Evolutionary conservation across 345 rosid genomes (phyloP).

Genomic region (Murraya paniculata): DNA sequence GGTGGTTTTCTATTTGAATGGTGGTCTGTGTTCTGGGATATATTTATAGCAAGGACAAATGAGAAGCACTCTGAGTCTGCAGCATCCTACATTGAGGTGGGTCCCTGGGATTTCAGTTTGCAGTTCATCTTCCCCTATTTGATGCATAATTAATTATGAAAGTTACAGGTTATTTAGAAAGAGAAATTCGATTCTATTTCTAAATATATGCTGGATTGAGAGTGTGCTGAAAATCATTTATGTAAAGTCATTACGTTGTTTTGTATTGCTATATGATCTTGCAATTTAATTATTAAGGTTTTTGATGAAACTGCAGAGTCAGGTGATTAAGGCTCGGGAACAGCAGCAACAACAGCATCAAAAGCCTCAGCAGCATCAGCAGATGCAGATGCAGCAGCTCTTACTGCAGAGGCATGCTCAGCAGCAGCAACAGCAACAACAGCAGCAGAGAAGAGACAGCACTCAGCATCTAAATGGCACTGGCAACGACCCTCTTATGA

Average conservation of each 20-base stretch:
- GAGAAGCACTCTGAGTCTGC: slow-evolving; percentile 60
- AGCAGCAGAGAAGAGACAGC: slow-evolving; percentile 39
- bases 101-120: slow-evolving; percentile 6
- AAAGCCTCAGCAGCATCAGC: slow-evolving; percentile 38
- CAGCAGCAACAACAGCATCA: slow-evolving; percentile 40
- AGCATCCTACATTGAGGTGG: slow-evolving; percentile 56
- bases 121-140: neutral
- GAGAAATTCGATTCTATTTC: neutral
- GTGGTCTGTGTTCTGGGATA: slow-evolving; percentile 89
- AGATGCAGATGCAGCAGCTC: slow-evolving; percentile 50
- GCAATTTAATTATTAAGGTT: too few relatives aligned
- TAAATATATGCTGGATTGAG: neutral
- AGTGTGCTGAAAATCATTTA: neutral
- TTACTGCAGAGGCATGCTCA: slow-evolving; percentile 48
- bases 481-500: slow-evolving; percentile 32
- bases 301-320: slow-evolving; percentile 36
- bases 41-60: slow-evolving; percentile 52
- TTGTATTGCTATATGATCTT: neutral
- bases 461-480: slow-evolving; percentile 30
- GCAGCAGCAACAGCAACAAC: slow-evolving; percentile 45
- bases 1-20: slow-evolving; percentile 72
- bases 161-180: neutral
- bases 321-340: slow-evolving; percentile 44
- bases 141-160: neutral
- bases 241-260: neutral